phyloP scores from a whole-genome alignment of 2,329 filamentous ascomycete genomes.

The Escovopsis weberi region DNA sequence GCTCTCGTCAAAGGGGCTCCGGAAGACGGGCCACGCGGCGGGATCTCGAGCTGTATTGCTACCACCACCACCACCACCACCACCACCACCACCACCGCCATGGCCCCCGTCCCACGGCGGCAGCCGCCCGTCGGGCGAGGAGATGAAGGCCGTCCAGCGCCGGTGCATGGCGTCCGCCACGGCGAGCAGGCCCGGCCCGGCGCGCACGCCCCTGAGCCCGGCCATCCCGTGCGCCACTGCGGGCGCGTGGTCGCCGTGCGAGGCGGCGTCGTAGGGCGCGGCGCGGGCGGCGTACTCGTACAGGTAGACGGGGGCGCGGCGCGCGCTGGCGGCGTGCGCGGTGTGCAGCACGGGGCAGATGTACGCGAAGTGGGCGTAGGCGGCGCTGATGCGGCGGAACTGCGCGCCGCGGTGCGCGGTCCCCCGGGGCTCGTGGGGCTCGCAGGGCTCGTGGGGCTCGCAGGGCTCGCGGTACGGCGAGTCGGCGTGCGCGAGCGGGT shows the following conservation, averaged over 20 bases:
- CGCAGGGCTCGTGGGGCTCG: too few relatives aligned
- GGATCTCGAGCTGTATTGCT: too few relatives aligned
- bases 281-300: slow-evolving; percentile 42
- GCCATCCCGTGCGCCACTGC: slow-evolving; percentile 29
- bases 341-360: slow-evolving; percentile 49
- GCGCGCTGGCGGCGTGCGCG: slow-evolving; percentile 23
- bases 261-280: slow-evolving; percentile 38
- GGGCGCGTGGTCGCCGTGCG: slow-evolving; percentile 32
- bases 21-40: slow-evolving; percentile 27
- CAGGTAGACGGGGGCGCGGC: slow-evolving; percentile 15
- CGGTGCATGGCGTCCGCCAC: slow-evolving; percentile 28
- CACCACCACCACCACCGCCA: slow-evolving; percentile 6
- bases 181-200: slow-evolving; percentile 20
- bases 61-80: slow-evolving; percentile 7
- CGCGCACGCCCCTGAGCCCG: slow-evolving; percentile 12
- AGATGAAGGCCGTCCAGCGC: slow-evolving; percentile 24
- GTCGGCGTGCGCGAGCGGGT: slow-evolving; percentile 28
- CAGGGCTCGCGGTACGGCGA: slow-evolving; percentile 29
- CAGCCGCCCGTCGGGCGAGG: slow-evolving; percentile 11
- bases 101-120: slow-evolving; percentile 6
- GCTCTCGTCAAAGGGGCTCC: slow-evolving; percentile 21
- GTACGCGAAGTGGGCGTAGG: slow-evolving; percentile 51
- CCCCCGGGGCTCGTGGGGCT: slow-evolving; percentile 19
- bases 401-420: slow-evolving; percentile 30
- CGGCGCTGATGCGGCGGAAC: slow-evolving; percentile 42